Conservation (phyloP, 2,329 filamentous ascomycete genomes). For the Penicillium janthinellum region DNA sequence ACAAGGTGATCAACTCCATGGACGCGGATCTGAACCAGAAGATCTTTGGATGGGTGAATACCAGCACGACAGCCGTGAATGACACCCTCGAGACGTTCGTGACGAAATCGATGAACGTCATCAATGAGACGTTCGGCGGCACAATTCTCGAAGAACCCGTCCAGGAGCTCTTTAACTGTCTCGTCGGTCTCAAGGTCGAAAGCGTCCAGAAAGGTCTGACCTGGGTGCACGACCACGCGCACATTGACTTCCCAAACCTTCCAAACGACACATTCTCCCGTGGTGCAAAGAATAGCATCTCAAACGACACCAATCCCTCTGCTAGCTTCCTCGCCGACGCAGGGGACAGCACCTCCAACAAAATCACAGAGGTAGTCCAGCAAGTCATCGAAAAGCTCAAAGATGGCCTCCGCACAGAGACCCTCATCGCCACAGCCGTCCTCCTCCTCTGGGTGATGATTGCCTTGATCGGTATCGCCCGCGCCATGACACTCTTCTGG, state of each 20-base stretch:
- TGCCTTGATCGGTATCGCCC: slow-evolving; percentile 70
- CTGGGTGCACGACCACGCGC: slow-evolving; percentile 86
- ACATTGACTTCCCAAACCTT: slow-evolving; percentile 77
- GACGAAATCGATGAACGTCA: slow-evolving; percentile 69
- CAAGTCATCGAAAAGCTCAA: slow-evolving; percentile 69
- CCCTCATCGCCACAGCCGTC: slow-evolving; percentile 74
- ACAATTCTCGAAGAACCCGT: slow-evolving; percentile 80
- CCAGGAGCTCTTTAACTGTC: slow-evolving; percentile 76
- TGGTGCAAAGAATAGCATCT: slow-evolving; percentile 65
- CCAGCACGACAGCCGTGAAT: slow-evolving; percentile 80
- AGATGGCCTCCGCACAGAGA: slow-evolving; percentile 71
- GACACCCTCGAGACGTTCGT: slow-evolving; percentile 82
- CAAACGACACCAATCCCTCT: slow-evolving; percentile 53
- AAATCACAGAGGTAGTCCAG: slow-evolving; percentile 74
- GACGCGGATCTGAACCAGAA: slow-evolving; percentile 77
- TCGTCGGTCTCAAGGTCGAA: slow-evolving; percentile 85
- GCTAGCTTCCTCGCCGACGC: slow-evolving; percentile 77
- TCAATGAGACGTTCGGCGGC: slow-evolving; percentile 77
- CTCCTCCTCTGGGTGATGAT: slow-evolving; percentile 77
- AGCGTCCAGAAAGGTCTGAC: slow-evolving; percentile 85
- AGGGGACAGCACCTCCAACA: slow-evolving; percentile 72
- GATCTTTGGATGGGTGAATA: slow-evolving; percentile 83
- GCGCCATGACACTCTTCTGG: slow-evolving; percentile 64
- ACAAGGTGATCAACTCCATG: slow-evolving; percentile 67
- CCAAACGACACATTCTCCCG: slow-evolving; percentile 79